Evolutionary conservation across 495 filamentous ascomycete species (phyloP).

Genomic region (Aspergillus hancockii): DNA sequence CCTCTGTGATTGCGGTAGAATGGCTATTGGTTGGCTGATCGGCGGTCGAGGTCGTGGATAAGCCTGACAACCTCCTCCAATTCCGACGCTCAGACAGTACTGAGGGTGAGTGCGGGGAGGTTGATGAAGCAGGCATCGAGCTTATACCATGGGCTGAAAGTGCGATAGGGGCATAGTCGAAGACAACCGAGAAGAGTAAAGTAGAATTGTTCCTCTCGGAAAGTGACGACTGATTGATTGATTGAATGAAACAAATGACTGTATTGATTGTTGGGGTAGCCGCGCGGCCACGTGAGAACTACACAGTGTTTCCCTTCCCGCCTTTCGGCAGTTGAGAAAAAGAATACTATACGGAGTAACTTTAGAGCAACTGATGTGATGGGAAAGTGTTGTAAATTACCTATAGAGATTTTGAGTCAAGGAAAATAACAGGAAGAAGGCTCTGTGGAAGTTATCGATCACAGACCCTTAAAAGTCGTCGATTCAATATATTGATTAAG

Average conservation of each 20-base stretch:
- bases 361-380: neutral
- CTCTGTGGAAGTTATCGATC: too few species aligned
- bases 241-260: too few species aligned
- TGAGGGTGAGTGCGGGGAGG: conserved; percentile 60
- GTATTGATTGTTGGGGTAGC: neutral
- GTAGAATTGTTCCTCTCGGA: neutral
- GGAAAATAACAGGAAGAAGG: neutral
- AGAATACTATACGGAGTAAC: neutral
- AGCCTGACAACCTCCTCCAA: conserved; percentile 71
- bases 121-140: conserved; percentile 58
- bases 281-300: conserved; percentile 8
- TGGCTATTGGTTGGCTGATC: conserved; percentile 35
- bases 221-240: neutral
- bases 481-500: neutral
- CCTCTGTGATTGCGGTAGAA: conserved; percentile 76
- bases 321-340: neutral
- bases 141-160: conserved; percentile 58
- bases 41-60: conserved; percentile 65
- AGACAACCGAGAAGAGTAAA: neutral
- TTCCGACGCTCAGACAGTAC: conserved; percentile 51
- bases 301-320: neutral
- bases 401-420: neutral
- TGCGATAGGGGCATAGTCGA: conserved; percentile 37
- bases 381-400: neutral
- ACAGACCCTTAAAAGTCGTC: too few species aligned